Conservation (phyloP, 352 stramenopile species). For the Globisporangium cederbergense region DNA sequence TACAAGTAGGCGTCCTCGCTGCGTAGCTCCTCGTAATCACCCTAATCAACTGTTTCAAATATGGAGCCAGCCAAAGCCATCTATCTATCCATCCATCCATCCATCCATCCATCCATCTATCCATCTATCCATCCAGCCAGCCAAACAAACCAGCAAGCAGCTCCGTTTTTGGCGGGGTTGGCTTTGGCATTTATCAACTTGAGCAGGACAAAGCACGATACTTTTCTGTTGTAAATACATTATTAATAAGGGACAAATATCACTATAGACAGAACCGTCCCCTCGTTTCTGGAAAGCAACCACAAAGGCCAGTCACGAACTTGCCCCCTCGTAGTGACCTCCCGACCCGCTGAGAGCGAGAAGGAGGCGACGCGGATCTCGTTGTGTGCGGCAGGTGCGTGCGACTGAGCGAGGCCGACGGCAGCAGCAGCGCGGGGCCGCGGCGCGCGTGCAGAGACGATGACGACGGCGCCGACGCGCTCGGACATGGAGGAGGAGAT, state of each 20-base stretch:
- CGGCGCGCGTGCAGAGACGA: conserved; percentile 14
- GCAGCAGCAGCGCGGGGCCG: conserved; percentile 1
- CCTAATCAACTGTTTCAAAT: not conserved
- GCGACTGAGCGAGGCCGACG: conserved; percentile 18
- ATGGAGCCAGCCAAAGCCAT: not conserved
- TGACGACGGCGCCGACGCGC: conserved; percentile 6
- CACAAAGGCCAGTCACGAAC: conserved; percentile 13
- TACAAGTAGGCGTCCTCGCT: not conserved
- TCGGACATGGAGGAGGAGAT: conserved; percentile 49
- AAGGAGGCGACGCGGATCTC: conserved; percentile 10
- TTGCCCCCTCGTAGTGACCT: conserved; percentile 8
- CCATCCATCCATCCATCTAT: too few relatives aligned
- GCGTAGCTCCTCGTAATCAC: not conserved
- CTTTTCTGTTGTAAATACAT: not conserved
- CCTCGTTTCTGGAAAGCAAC: not conserved
- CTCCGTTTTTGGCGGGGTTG: too few relatives aligned
- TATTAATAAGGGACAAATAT: not conserved
- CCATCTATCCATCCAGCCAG: too few relatives aligned
- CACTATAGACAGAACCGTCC: not conserved
- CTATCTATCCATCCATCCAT: too few relatives aligned
- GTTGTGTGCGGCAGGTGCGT: conserved; percentile 1
- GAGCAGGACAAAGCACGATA: not conserved
- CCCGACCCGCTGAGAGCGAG: not conserved
- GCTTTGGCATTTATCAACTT: not conserved
- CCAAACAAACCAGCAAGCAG: too few relatives aligned